A percentile compares a stretch with the other conserved stretches of the same genome.
Conservation (phyloP, 2,329 filamentous ascomycete genomes). For the Apiospora marii region DNA sequence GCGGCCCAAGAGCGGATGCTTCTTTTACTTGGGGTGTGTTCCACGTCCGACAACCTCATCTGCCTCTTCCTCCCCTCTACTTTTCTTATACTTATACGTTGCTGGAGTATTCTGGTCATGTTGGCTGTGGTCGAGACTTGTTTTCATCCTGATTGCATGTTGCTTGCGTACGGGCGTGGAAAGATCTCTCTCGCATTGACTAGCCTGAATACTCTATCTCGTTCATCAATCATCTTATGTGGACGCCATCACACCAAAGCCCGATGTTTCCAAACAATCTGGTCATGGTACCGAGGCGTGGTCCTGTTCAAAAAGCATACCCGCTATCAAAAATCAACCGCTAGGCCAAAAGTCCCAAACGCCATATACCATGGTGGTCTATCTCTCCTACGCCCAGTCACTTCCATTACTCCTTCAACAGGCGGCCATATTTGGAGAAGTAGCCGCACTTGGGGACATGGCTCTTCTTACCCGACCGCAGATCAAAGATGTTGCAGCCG, state of each 20-base stretch:
- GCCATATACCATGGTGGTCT: background rate
- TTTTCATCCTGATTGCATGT: background rate
- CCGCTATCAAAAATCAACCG: conserved; percentile 9
- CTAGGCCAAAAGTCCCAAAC: conserved; percentile 2
- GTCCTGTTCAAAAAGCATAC: background rate
- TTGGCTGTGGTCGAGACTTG: background rate
- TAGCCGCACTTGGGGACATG: conserved; percentile 76
- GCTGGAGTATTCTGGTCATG: background rate
- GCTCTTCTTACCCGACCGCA: conserved; percentile 75
- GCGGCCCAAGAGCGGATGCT: conserved; percentile 18
- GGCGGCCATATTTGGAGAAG: conserved; percentile 69
- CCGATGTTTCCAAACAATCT: background rate
- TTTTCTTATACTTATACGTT: background rate
- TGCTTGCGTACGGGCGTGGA: conserved; percentile 6
- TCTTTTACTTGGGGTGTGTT: conserved; percentile 12
- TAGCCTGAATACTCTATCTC: background rate
- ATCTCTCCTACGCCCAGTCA: background rate
- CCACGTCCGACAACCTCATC: conserved; percentile 3
- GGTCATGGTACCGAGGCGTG: background rate
- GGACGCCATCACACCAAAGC: background rate
- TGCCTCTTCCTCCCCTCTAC: background rate
- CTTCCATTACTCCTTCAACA: background rate
- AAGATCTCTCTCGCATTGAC: background rate
- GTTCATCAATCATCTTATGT: conserved; percentile 7
- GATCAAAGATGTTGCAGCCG: conserved; percentile 84